Conservation (phyloP, 1,139 yeast species). For the Magnusiomyces sp. region DNA sequence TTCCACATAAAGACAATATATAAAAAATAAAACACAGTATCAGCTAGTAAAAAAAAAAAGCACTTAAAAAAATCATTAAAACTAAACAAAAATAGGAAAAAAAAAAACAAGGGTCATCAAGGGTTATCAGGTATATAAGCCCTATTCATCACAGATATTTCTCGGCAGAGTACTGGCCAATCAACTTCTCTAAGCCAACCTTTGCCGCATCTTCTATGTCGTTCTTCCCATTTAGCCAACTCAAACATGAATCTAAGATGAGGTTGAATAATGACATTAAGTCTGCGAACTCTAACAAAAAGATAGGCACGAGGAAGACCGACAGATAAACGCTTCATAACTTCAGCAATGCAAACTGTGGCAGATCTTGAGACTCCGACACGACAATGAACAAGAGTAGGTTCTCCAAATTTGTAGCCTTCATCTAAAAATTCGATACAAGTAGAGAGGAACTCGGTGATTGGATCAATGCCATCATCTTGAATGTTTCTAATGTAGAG, state of each 20-base stretch:
- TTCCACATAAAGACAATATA: neutral
- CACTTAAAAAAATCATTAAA: neutral
- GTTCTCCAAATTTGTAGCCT: conserved; percentile 34
- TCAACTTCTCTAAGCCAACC: conserved; percentile 61
- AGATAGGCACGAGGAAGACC: conserved; percentile 68
- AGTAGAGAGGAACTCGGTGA: conserved; percentile 34
- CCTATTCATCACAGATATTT: conserved; percentile 65
- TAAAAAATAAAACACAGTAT: neutral
- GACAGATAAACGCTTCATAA: conserved; percentile 63
- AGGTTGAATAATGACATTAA: conserved; percentile 87
- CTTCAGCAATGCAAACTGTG: conserved; percentile 81
- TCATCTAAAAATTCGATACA: conserved; percentile 39
- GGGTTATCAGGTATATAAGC: conserved; percentile 38
- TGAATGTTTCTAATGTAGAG: conserved; percentile 38
- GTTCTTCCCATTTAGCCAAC: conserved; percentile 68
- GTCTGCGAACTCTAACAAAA: conserved; percentile 71
- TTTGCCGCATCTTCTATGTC: conserved; percentile 25
- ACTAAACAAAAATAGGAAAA: neutral
- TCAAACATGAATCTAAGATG: conserved; percentile 81
- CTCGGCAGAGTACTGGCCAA: conserved; percentile 87
- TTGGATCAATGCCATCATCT: conserved; percentile 45
- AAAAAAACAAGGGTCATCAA: neutral
- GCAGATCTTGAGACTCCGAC: conserved; percentile 92
- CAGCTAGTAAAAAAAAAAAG: neutral
- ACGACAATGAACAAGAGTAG: conserved; percentile 74